Base-by-base conservation (phyloP, 2,329 filamentous ascomycete species). In the Alternaria sp. region DNA sequence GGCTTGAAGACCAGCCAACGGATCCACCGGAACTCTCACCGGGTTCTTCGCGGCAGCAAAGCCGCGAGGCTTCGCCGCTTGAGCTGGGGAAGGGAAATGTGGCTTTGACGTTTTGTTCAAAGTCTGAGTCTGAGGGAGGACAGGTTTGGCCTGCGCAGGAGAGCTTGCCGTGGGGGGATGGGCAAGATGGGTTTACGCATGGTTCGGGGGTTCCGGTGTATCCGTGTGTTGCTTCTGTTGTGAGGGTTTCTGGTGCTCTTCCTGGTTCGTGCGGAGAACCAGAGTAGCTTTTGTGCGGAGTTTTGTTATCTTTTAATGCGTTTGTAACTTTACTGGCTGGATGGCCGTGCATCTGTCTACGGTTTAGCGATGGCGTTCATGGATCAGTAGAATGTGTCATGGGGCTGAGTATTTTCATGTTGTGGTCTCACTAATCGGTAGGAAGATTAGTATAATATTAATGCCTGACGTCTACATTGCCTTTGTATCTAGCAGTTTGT, bases 221-320 rank as follows among this genome's bases (percentile, higher is more conserved):
- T 0, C 36, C 36, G 36, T 40, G 9, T 5, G 5, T 40, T 40
- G 36, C 15, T 40, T 40, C 9, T 36, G 32, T 36, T 0, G 32
- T 36, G 0, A 1, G 15, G 15, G 32, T 36, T 3, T 5, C 4
- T 9, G 32, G n/a, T 5, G 15, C 0, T 0, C 5, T 10, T 17
- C 36, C 36, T 10, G 9, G 36, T 17, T 40, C 15, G 3, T 5
- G 15, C n/a, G 36, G 32, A 10, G 15, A 40, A 6, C 4, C 9
- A 1, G 15, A 40, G 36, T 40, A 17, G 36, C 8, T 17, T 2
- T 17, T 17, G 15, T 40, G 36, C n/a, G 32, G 32, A n/a, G 4
- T 17, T 40, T 40, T 2, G 4, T 17, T 17, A 2, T 40, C 4
- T 40, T 3, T 17, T 2, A 11, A 17, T 11, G 43, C 12, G 12